Base-by-base conservation (phyloP, 345 rosid species). In the Leavenworthia alabamica region DNA sequence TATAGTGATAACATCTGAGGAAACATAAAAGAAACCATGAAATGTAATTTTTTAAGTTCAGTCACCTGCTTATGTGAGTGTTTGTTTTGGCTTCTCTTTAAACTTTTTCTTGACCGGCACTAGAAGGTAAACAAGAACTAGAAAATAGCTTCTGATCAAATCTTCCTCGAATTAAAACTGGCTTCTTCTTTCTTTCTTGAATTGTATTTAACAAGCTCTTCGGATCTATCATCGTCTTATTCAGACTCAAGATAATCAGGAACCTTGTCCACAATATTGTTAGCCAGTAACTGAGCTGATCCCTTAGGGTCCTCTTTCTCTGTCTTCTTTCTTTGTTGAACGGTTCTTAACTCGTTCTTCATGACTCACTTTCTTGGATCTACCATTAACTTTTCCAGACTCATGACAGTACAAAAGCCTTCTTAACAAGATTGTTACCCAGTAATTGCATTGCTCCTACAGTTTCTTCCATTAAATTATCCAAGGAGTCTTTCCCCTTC, bases 401-500 rank as follows among this genome's bases (percentile, higher is more conserved):
- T 37, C 75, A 9, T 15, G 51, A 60, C 11, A 37, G 52, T 73
- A n/a, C 71, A 56, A 69, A 57, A 68, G 60, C 66, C 49, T 75
- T 75, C 50, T 68, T 79, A 73, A 67, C 44, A 42, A 62, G 33
- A 27, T 42, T 31, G 48, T 57, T 74, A 39, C 64, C 64, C 5
- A 64, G 22, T 27, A 48, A 27, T 26, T 58, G 70, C 53, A 37
- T 63, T 28, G 41, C 72, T 55, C 49, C 80, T 13, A 16, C 48
- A 49, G 29, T 39, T 56, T 62, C 68, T 36, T 47, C 78, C 62
- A 77, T 61, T 33, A 70, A 74, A 73, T 22, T 63, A 48, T 75
- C 83, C 74, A 71, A 62, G 22, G 77, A 52, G 36, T 62, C 80
- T 77, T 71, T 85, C 70, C 42, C 74, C 71, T 78, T 80, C 77